Evolutionary conservation across 2,329 filamentous ascomycete genomes (phyloP).

Genomic region (Drechmeria coniospora): DNA sequence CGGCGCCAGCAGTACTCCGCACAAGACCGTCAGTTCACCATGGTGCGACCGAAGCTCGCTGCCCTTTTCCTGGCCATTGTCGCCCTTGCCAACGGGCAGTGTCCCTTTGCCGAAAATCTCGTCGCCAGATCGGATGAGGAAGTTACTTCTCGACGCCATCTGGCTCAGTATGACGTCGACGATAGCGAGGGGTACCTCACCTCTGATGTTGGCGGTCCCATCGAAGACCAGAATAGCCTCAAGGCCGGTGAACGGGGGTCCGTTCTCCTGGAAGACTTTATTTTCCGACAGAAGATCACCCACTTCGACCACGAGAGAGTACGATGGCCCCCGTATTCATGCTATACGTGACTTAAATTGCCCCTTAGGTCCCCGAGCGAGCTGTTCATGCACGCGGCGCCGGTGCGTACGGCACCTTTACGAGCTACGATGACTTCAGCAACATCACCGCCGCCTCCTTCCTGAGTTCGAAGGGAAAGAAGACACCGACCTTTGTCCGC

Average conservation of each 20-base stretch:
- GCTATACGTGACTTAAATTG: too few species aligned
- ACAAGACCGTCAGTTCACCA: slow-evolving; percentile 4
- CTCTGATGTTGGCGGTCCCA: slow-evolving; percentile 51
- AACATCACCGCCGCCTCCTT: slow-evolving; percentile 57
- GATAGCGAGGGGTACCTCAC: slow-evolving; percentile 43
- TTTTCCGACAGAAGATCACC: slow-evolving; percentile 57
- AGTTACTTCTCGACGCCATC: slow-evolving; percentile 14
- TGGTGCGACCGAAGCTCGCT: slow-evolving; percentile 12
- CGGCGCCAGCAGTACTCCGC: background rate
- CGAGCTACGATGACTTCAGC: slow-evolving; percentile 47
- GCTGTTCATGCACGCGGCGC: slow-evolving; percentile 57
- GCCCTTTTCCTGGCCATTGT: slow-evolving; percentile 11
- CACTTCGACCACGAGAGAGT: slow-evolving; percentile 58
- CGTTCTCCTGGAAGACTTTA: slow-evolving; percentile 56
- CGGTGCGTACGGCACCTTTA: slow-evolving; percentile 56
- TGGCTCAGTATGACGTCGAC: slow-evolving; percentile 27
- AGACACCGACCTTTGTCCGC: slow-evolving; percentile 48
- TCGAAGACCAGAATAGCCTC: slow-evolving; percentile 50
- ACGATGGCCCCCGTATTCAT: slow-evolving; percentile 4
- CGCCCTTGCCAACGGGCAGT: slow-evolving; percentile 14
- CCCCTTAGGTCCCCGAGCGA: slow-evolving; percentile 35
- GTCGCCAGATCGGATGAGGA: slow-evolving; percentile 11
- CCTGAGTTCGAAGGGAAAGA: slow-evolving; percentile 37
- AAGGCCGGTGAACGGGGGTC: slow-evolving; percentile 52
- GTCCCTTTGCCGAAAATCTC: slow-evolving; percentile 18